Base-by-base conservation (phyloP, 495 filamentous ascomycete genomes). In the Neurospora sp. region DNA sequence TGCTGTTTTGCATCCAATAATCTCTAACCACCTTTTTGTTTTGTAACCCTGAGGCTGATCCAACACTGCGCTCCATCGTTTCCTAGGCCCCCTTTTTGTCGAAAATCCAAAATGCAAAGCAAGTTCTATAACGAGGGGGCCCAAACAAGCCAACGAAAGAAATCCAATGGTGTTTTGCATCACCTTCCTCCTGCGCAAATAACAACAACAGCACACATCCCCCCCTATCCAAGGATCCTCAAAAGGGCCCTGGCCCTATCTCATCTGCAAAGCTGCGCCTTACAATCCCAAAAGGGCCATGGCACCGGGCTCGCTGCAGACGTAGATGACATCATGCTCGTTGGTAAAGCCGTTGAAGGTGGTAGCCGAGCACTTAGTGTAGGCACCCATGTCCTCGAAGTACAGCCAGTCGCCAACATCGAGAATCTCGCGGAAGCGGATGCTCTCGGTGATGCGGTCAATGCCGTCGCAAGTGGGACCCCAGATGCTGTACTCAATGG, bases 321-420 rank as follows among this genome's bases (percentile, higher is more conserved):
- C 90, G 79, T 98, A 98, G 77, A 98, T 89, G 75, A 96, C 91
- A 76, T 97, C 91, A 78, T 98, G 95, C 76, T 89, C 88, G 81
- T 98, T 91, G 68, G 89, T 91, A 83, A 98, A 98, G n/a, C 96
- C 96, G 78, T 99, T 99, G 92, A 99, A 99, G 71, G 90, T 89
- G 71, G 96, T 98, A 75, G 96, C 94, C 53, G 94, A 98, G 86
- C 94, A 97, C 85, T 91, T 94, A 76, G 96, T 97, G 81, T 99
- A 99, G 70, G 96, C 96, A 70, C 96, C 96, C 96, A 99, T 99
- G 44, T 97, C 89, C 84, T 97, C 93, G 78, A 98, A 99, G 81
- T 96, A 98, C 20, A 99, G 85, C 96, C 96, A 99, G 80, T 99
- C 96, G 40, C 95, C 94, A 16, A 94, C 91, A 78, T 97, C 90